Conservation (phyloP, 2,329 filamentous ascomycete genomes). For the Penicillium sclerotiorum region DNA sequence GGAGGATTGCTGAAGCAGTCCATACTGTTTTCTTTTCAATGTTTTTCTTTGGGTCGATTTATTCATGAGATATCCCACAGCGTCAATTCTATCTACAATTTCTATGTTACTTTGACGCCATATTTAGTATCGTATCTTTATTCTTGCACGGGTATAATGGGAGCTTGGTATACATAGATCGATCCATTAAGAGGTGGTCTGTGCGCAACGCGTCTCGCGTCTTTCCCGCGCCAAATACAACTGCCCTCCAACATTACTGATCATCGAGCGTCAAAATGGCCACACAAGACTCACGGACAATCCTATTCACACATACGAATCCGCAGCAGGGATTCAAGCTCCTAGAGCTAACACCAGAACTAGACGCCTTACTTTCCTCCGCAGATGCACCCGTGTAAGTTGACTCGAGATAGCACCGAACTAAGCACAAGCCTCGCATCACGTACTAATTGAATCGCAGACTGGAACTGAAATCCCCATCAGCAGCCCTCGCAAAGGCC, state of each 20-base stretch:
- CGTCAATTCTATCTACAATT: too few relatives aligned
- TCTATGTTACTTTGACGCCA: too few relatives aligned
- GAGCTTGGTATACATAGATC: not conserved
- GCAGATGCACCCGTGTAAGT: conserved; percentile 45
- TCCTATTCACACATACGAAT: conserved; percentile 45
- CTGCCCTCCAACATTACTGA: conserved; percentile 5
- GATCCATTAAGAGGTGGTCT: conserved; percentile 35
- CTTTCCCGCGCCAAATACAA: conserved; percentile 3
- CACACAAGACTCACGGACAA: conserved; percentile 38
- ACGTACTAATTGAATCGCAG: conserved; percentile 24
- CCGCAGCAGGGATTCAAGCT: conserved; percentile 59
- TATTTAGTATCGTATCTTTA: too few relatives aligned
- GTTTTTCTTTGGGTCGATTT: too few relatives aligned
- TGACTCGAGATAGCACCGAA: too few relatives aligned
- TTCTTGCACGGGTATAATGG: too few relatives aligned
- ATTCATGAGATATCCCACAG: too few relatives aligned
- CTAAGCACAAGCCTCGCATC: too few relatives aligned
- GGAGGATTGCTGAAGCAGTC: not conserved
- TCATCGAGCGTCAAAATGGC: conserved; percentile 32
- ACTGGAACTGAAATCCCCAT: conserved; percentile 48
- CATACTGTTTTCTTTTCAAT: not conserved
- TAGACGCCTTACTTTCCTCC: conserved; percentile 57
- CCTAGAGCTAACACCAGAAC: conserved; percentile 61
- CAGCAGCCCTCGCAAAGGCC: conserved; percentile 31
- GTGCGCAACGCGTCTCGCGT: conserved; percentile 32